Conservation (phyloP, 148 eudicot species). For the Rhododendron ovatum region DNA sequence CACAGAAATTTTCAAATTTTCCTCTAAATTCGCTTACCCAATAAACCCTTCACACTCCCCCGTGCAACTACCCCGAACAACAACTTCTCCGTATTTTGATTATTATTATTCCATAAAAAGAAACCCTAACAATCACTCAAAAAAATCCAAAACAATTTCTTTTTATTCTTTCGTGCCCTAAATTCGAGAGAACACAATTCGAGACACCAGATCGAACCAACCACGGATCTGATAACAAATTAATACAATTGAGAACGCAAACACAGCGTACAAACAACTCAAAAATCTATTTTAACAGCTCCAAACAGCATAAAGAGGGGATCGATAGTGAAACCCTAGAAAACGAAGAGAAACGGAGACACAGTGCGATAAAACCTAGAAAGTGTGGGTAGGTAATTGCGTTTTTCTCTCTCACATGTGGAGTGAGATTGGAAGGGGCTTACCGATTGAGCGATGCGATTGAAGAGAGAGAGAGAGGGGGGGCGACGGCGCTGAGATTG, state of each 20-base stretch:
- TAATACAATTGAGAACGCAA: background rate
- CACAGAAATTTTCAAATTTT: conserved; percentile 15
- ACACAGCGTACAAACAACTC: background rate
- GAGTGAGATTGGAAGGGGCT: conserved; percentile 4
- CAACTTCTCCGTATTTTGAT: background rate
- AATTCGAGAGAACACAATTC: background rate
- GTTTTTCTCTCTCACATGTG: background rate
- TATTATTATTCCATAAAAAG: no score
- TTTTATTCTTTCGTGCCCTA: background rate
- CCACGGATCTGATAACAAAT: conserved; percentile 5
- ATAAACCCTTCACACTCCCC: background rate
- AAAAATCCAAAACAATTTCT: background rate
- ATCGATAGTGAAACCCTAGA: conserved; percentile 8
- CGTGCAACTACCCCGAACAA: background rate
- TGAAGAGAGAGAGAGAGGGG: background rate
- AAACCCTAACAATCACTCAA: conserved; percentile 4
- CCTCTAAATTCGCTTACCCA: background rate
- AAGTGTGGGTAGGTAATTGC: background rate
- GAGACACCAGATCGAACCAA: background rate
- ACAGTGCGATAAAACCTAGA: background rate
- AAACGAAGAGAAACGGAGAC: background rate
- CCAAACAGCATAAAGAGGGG: background rate
- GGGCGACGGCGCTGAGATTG: background rate
- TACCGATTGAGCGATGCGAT: background rate
- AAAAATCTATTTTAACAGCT: background rate